These are phyloP conservation scores for Pythium volutum DNA, from an alignment of 352 stramenopile species.

Conservation along the genomic window DNA sequence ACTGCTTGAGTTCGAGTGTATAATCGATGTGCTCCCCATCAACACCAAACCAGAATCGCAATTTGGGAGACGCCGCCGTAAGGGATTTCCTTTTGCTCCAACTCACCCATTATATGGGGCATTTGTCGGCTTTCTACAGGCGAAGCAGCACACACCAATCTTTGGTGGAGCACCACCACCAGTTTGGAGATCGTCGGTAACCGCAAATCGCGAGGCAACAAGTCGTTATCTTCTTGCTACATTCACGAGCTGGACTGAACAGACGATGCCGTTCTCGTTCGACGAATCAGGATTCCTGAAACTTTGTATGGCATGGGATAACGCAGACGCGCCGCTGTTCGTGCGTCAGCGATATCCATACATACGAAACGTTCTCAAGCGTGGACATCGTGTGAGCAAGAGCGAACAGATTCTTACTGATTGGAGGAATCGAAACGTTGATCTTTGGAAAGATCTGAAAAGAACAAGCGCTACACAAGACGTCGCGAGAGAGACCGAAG, in stretches of 20 bases:
- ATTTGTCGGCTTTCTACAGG: not conserved
- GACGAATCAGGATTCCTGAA: not conserved
- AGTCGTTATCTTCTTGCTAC: not conserved
- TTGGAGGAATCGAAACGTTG: constrained; percentile 13
- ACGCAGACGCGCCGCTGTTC: not conserved
- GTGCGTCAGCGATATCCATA: constrained; percentile 7
- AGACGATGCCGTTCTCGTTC: not conserved
- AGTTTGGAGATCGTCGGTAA: constrained; percentile 9
- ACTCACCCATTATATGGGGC: constrained; percentile 8
- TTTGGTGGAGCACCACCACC: constrained; percentile 5
- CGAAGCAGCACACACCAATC: constrained; percentile 12
- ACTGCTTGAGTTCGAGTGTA: constrained; percentile 7
- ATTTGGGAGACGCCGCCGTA: not conserved
- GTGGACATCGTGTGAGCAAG: not conserved
- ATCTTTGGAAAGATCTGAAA: too few species aligned
- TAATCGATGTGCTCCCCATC: constrained; percentile 4
- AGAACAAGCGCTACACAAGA: too few species aligned
- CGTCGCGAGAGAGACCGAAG: too few species aligned
- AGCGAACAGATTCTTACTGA: constrained; percentile 6
- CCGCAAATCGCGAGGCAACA: not conserved
- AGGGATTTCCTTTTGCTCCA: not conserved
- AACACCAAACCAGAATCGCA: not conserved
- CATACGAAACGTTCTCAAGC: not conserved
- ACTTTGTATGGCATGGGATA: constrained; percentile 5
- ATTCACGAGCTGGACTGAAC: constrained; percentile 5